These are phyloP conservation scores for Kuraishia ogatae DNA, from an alignment of 805 yeast genomes.

Conservation along the genomic window DNA sequence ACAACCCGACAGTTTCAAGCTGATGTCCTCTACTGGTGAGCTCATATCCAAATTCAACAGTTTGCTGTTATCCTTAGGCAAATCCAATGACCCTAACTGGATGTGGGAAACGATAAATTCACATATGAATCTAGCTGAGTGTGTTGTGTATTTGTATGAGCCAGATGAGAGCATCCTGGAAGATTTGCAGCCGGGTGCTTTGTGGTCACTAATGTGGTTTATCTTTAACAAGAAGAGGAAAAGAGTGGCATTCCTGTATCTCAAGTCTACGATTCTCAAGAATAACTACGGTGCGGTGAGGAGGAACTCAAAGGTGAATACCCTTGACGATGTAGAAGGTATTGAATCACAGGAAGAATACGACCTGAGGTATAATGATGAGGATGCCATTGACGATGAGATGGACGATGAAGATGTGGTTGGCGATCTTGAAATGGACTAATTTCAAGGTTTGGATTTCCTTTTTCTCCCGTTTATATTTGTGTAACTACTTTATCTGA, in stretches of 20 bases:
- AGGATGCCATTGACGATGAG: slow-evolving; percentile 29
- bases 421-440: slow-evolving; percentile 29
- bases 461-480: too few relatives aligned
- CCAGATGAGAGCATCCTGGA: slow-evolving; percentile 58
- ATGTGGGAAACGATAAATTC: slow-evolving; percentile 85
- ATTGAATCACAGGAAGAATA: slow-evolving; percentile 26
- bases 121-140: slow-evolving; percentile 66
- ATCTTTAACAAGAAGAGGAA: slow-evolving; percentile 85
- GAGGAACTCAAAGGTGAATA: slow-evolving; percentile 22
- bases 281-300: slow-evolving; percentile 28
- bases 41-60: slow-evolving; percentile 67
- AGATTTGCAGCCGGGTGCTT: slow-evolving; percentile 45
- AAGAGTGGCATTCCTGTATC: slow-evolving; percentile 79
- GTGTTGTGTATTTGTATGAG: slow-evolving; percentile 56
- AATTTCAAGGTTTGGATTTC: neutral
- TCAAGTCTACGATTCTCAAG: slow-evolving; percentile 38
- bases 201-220: slow-evolving; percentile 85
- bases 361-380: slow-evolving; percentile 23
- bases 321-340: slow-evolving; percentile 20
- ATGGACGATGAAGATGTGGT: slow-evolving; percentile 27
- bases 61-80: slow-evolving; percentile 59
- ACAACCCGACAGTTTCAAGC: slow-evolving; percentile 67
- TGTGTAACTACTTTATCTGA: neutral
- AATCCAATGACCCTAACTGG: slow-evolving; percentile 44
- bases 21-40: slow-evolving; percentile 39